Evolutionary conservation across 129 eudicot species (phyloP).

Genomic region (Ambrosia trifida): DNA sequence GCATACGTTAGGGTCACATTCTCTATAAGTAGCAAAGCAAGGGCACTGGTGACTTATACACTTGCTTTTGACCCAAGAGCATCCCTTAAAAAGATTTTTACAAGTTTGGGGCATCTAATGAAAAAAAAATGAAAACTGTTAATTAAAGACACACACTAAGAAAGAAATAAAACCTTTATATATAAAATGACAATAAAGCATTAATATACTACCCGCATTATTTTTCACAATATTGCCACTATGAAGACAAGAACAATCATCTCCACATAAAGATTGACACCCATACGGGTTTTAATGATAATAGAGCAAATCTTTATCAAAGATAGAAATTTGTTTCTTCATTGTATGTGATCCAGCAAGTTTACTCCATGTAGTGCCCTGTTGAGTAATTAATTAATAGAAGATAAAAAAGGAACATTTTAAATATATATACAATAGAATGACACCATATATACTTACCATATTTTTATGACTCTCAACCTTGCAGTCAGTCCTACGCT

Average conservation of each 20-base stretch:
- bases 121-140: not conserved
- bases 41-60: slow-evolving; percentile 94
- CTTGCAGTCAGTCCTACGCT: not conserved
- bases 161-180: not conserved
- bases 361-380: slow-evolving; percentile 57
- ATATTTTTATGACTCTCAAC: slow-evolving; percentile 43
- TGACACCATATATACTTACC: slow-evolving; percentile 40
- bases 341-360: slow-evolving; percentile 54
- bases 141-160: not conserved
- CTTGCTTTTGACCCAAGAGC: slow-evolving; percentile 77
- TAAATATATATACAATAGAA: not conserved
- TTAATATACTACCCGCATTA: slow-evolving; percentile 63
- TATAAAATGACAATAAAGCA: not conserved
- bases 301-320: slow-evolving; percentile 55
- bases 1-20: slow-evolving; percentile 97
- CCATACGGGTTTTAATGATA: slow-evolving; percentile 74
- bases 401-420: slow-evolving; percentile 4
- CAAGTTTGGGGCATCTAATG: slow-evolving; percentile 79
- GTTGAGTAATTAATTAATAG: slow-evolving; percentile 14
- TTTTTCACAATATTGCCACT: slow-evolving; percentile 76
- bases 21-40: slow-evolving; percentile 82
- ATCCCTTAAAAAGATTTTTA: slow-evolving; percentile 77
- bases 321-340: slow-evolving; percentile 54
- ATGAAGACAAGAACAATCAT: slow-evolving; percentile 64
- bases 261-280: slow-evolving; percentile 71